These are phyloP conservation scores for Ceratocystis cubensis DNA, from an alignment of 2,329 filamentous ascomycete species.

Conservation along the genomic window DNA sequence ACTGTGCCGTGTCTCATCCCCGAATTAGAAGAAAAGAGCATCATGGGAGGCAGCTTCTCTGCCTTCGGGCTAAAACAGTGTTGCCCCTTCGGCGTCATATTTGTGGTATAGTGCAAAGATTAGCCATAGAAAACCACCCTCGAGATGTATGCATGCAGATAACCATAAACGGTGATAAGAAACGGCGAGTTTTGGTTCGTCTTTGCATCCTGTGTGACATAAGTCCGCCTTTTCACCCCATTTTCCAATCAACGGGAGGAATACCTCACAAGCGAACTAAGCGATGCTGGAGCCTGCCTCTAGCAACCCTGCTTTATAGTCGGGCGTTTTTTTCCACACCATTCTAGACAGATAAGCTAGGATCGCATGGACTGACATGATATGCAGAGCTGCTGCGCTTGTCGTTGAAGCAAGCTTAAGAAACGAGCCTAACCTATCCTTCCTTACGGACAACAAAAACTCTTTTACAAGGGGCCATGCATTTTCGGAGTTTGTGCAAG, in stretches of 20 bases:
- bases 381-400: too few species aligned
- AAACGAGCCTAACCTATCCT: neutral
- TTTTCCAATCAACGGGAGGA: too few species aligned
- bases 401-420: constrained; percentile 3
- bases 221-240: neutral
- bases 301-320: neutral
- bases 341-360: neutral
- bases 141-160: neutral
- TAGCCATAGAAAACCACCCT: neutral
- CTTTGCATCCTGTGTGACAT: neutral
- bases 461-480: neutral
- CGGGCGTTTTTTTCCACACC: neutral
- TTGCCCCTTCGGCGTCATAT: neutral
- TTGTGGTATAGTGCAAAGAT: neutral
- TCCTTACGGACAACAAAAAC: neutral
- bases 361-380: neutral
- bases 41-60: neutral
- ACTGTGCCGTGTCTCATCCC: neutral
- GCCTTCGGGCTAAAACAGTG: neutral
- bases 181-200: neutral
- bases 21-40: neutral
- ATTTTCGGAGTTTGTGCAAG: neutral
- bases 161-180: too few species aligned
- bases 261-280: too few species aligned
- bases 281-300: neutral